Base-by-base conservation (phyloP, 108 stramenopile genomes). In the Chaetoceros muelleri region DNA sequence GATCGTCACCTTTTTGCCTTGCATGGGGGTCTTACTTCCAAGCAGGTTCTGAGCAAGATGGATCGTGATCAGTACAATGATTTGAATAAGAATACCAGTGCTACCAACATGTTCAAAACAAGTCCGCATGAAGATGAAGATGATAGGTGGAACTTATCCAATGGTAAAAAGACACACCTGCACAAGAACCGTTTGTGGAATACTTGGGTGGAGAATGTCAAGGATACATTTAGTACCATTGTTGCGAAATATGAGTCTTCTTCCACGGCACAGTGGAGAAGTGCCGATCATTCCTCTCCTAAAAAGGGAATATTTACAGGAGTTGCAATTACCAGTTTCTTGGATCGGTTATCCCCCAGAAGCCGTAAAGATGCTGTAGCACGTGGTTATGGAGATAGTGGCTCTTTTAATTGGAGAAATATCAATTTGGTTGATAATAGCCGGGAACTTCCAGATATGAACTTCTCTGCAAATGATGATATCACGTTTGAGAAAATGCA, bases 1-100 rank as follows among this genome's bases (percentile, higher is more conserved):
- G 74, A 78, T 45, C 54, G 67, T 18, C 74, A 73, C 27, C 55
- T 78, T 2, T 61, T 66, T 57, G 67, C 74, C 48, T 64, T 81
- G 3, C 68, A 68, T 17, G 80, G 69, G 10, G 71, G 76, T 20
- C 28, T 21, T 18, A 48, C 24, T 29, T 22, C 50, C 26, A 61
- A 67, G 19, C 49, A 62, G 18, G 24, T 64, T 0, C 23, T 76
- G 23, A 57, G 67, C 47, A 58, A 60, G 5, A 57, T 56, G 62
- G 70, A 76, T 49, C 45, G 40, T 10, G 67, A 66, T 8, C 46
- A 28, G 13, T 40, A 40, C 34, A 40, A 40, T 13, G 13, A 40
- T 5, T 5, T 40, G 8, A 40, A 50, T 20, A 13, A 55, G 27
- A 48, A 53, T 5, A 40, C 28, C n/a, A 59, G 44, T 48, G 67